These are phyloP conservation scores for Tillandsia leiboldiana DNA, from an alignment of 176 grass and related monocot genomes.

Conservation along the genomic window DNA sequence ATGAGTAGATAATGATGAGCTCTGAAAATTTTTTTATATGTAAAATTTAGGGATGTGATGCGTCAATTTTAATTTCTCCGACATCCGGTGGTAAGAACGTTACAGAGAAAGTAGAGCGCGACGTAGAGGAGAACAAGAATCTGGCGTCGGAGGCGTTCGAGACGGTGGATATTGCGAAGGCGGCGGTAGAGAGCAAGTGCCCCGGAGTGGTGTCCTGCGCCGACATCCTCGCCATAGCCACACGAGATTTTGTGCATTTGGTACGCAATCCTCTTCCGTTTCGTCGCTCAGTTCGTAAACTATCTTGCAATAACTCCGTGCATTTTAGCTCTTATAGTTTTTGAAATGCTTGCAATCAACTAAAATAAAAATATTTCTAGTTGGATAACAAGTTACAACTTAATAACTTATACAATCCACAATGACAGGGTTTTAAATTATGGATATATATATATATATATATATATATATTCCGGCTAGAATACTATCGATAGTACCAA, in stretches of 20 bases:
- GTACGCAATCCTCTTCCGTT: constrained; percentile 19
- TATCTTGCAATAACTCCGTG: too few species aligned
- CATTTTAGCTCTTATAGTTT: background rate
- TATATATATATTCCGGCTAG: too few species aligned
- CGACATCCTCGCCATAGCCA: constrained; percentile 79
- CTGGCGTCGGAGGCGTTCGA: constrained; percentile 73
- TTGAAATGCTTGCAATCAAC: too few species aligned
- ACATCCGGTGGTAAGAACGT: constrained; percentile 3
- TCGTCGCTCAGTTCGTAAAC: too few species aligned
- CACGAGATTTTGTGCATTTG: constrained; percentile 69
- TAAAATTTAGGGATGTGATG: constrained; percentile 64
- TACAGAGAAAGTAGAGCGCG: constrained; percentile 53
- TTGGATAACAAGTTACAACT: background rate
- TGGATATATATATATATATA: too few species aligned
- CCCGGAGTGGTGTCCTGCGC: constrained; percentile 83
- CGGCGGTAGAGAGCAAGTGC: constrained; percentile 68
- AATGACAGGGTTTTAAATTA: too few species aligned
- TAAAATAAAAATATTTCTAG: too few species aligned
- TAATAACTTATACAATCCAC: too few species aligned
- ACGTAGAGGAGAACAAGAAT: constrained; percentile 77
- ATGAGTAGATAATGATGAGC: too few species aligned
- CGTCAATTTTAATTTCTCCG: constrained; percentile 74
- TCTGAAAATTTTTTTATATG: background rate
- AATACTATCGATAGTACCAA: too few species aligned
- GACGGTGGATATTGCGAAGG: constrained; percentile 70